Evolutionary conservation across 106 monocot species (phyloP), one percentile per base, ranked within the genome.

Genomic region (Dendrobium huoshanense): DNA sequence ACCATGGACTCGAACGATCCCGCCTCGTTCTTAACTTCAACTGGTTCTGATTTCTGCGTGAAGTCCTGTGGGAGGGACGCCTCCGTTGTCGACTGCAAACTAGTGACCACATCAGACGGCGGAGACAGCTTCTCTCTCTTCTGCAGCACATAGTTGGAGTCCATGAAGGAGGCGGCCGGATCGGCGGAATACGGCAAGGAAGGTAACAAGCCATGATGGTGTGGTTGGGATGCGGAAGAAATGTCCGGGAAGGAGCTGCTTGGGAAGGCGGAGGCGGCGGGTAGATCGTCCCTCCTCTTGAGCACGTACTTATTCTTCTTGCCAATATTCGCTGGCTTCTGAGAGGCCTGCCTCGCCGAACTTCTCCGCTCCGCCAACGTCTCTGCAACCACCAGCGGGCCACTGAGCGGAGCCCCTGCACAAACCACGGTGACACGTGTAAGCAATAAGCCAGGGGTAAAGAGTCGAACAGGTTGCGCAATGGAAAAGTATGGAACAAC

Each of bases 291-390:
- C 24, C 83, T 55, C 37, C 79, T 67, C 59, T 79, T 78, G 73
- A 83, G 83, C 16, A 83, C 16, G 59, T 78, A 83, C 64, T 83
- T 79, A 79, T 83, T 56, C 83, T 83, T 78, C 78, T 83, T 78
- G 27, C 7, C 13, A 67, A 47, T 25, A 77, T 78, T 77, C 18
- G 55, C 6, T 5, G 72, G 41, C 15, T 65, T 65, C 8, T 40
- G 11, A 8, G 40, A 4, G 42, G 59, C 41, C 4, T 43, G 41
- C 65, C 24, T 79, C 43, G 41, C 3, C 54, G 59, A n/a, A 67
- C 79, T 67, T 24, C 58, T 56, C 16, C 41, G 55, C 5, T 37
- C 56, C 0, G 67, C 65, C 44, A 79, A 44, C 2, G 41, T 2
- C 64, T 79, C 79, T 8, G 79, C 79, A 42, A 79, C 64, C 24